Percentiles rank a stretch among this genome's conserved stretches.
Conservation (phyloP, 2,329 filamentous ascomycete species). For the Colletotrichum lentis region DNA sequence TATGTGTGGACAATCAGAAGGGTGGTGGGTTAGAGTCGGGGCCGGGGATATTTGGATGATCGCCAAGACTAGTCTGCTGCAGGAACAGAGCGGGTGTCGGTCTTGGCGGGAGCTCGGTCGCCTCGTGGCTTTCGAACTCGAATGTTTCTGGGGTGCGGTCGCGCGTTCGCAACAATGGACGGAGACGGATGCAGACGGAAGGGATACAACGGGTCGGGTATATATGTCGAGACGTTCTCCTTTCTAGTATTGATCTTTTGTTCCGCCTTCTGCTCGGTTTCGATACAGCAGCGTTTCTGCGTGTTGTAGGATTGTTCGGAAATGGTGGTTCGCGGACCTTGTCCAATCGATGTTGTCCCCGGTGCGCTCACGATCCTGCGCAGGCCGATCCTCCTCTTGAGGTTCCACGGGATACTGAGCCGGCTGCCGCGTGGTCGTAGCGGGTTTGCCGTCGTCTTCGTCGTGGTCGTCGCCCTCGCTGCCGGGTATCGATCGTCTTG, state of each 20-base stretch:
- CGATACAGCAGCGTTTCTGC: neutral
- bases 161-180: neutral
- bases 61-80: slow-evolving; percentile 31
- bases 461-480: slow-evolving; percentile 5
- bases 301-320: neutral
- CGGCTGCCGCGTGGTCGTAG: slow-evolving; percentile 17
- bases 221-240: slow-evolving; percentile 4
- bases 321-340: slow-evolving; percentile 1
- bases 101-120: slow-evolving; percentile 33
- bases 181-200: neutral
- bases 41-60: slow-evolving; percentile 9
- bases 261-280: too few relatives aligned
- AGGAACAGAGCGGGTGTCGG: slow-evolving; percentile 34
- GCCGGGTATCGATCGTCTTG: slow-evolving; percentile 1
- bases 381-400: slow-evolving; percentile 34
- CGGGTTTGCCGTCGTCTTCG: neutral
- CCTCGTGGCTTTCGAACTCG: slow-evolving; percentile 21
- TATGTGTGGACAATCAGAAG: slow-evolving; percentile 2
- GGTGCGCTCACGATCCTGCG: slow-evolving; percentile 13
- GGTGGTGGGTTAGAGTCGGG: slow-evolving; percentile 2
- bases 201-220: neutral
- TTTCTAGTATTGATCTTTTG: neutral
- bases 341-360: neutral
- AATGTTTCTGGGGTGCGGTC: slow-evolving; percentile 2
- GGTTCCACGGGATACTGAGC: slow-evolving; percentile 19